Percentiles rank a stretch among this genome's conserved stretches.
These are phyloP conservation scores for Candida gorgasii DNA, from an alignment of 805 yeast species.

Conservation along the genomic window DNA sequence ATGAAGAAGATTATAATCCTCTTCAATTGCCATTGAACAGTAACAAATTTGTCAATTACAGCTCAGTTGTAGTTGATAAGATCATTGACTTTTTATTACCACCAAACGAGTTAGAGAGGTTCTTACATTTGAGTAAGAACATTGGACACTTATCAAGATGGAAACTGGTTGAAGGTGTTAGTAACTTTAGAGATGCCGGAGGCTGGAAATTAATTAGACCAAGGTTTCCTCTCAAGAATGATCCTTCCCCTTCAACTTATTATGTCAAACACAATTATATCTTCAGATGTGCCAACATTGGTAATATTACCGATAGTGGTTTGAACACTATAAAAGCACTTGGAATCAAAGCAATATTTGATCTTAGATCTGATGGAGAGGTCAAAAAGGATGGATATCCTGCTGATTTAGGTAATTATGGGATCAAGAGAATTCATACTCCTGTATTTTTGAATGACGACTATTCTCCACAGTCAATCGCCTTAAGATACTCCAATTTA, in stretches of 20 bases:
- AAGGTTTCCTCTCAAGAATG: constrained; percentile 17
- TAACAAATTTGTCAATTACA: constrained; percentile 57
- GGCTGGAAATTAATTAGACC: constrained; percentile 57
- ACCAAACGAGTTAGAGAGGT: constrained; percentile 54
- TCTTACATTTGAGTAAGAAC: constrained; percentile 34
- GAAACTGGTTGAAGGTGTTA: constrained; percentile 64
- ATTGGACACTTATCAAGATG: constrained; percentile 53
- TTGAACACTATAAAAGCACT: constrained; percentile 37
- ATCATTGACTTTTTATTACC: constrained; percentile 52
- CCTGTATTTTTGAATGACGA: constrained; percentile 59
- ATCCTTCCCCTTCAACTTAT: constrained; percentile 20
- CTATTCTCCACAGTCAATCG: constrained; percentile 65
- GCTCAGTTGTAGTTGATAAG: constrained; percentile 48
- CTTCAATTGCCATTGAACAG: constrained; percentile 43
- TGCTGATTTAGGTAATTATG: constrained; percentile 34
- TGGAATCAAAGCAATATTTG: constrained; percentile 59
- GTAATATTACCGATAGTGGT: constrained; percentile 54
- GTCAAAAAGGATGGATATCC: constrained; percentile 47
- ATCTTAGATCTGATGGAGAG: constrained; percentile 66
- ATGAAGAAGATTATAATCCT: constrained; percentile 37
- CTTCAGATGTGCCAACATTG: constrained; percentile 66
- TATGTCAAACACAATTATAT: constrained; percentile 55
- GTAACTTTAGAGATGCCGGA: constrained; percentile 79
- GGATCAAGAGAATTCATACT: constrained; percentile 48
- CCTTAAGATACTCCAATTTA: constrained; percentile 53